A percentile compares a stretch with the other conserved stretches of the same genome.
These are phyloP conservation scores for Aphanomyces euteiches DNA, from an alignment of 352 stramenopile genomes.

Conservation along the genomic window DNA sequence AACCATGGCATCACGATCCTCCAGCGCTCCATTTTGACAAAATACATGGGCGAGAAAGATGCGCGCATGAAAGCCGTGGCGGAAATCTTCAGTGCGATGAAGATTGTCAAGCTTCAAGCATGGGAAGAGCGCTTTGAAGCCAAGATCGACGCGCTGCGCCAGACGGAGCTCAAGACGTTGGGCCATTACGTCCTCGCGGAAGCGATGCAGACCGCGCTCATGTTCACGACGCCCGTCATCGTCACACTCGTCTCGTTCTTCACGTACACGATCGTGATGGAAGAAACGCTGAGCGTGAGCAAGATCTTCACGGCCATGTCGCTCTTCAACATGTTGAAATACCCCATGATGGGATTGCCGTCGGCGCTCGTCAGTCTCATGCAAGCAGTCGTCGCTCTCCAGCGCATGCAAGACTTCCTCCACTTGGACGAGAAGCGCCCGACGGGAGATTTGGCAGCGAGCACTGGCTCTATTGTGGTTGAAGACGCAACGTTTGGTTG, in stretches of 20 bases:
- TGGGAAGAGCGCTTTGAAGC: constrained; percentile 7
- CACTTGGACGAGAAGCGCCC: constrained; percentile 56
- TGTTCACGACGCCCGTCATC: constrained; percentile 85
- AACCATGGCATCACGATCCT: constrained; percentile 1
- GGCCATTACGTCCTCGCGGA: constrained; percentile 56
- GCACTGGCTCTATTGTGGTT: constrained; percentile 38
- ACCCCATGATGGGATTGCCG: constrained; percentile 95
- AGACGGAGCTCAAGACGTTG: constrained; percentile 73
- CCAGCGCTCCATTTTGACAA: constrained; percentile 9
- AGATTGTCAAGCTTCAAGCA: constrained; percentile 22
- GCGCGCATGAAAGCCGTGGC: constrained; percentile 12
- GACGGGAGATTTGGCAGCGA: constrained; percentile 67
- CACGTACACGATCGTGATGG: constrained; percentile 60
- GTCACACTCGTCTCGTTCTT: constrained; percentile 90
- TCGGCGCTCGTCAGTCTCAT: constrained; percentile 93
- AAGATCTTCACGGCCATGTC: constrained; percentile 91
- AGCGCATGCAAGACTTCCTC: constrained; percentile 57
- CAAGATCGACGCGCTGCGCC: constrained; percentile 44
- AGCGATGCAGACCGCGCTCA: constrained; percentile 57
- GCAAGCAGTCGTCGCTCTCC: constrained; percentile 76
- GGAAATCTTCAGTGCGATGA: constrained; percentile 13
- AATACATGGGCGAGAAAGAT: constrained; percentile 9
- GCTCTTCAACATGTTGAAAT: constrained; percentile 95
- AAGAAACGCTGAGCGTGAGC: constrained; percentile 88
- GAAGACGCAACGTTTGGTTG: constrained; percentile 60